A percentile compares a stretch with the other conserved stretches of the same genome.
Evolutionary conservation across 306 rosid genomes (phyloP).

Genomic region (Glycyrrhiza uralensis): DNA sequence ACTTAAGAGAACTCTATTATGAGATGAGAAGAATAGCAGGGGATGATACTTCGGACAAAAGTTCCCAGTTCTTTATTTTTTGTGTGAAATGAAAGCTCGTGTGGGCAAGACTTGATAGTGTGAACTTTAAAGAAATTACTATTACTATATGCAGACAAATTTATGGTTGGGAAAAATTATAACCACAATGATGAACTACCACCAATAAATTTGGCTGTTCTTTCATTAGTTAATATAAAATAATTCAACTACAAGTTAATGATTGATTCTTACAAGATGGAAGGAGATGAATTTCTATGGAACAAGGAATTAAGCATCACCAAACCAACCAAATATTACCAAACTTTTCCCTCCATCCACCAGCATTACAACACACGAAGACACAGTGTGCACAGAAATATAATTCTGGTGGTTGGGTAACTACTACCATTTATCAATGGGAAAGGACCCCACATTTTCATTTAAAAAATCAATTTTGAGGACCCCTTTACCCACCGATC

Average conservation of each 20-base stretch:
- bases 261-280: constrained; percentile 42
- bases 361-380: constrained; percentile 39
- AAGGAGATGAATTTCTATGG: constrained; percentile 11
- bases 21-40: background rate
- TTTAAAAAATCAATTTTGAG: constrained; percentile 25
- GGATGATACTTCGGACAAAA: background rate
- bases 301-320: constrained; percentile 27
- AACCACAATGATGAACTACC: constrained; percentile 24
- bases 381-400: constrained; percentile 11
- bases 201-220: constrained; percentile 21
- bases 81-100: background rate
- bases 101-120: background rate
- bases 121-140: background rate
- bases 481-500: constrained; percentile 18
- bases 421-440: constrained; percentile 27
- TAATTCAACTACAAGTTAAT: constrained; percentile 26
- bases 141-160: constrained; percentile 15
- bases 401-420: constrained; percentile 36
- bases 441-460: constrained; percentile 11
- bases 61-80: background rate
- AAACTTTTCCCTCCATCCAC: constrained; percentile 41
- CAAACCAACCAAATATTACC: constrained; percentile 50
- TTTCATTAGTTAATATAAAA: constrained; percentile 25
- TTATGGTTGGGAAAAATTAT: constrained; percentile 27
- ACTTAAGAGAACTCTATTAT: constrained; percentile 12